Base-by-base conservation (phyloP, 2,329 filamentous ascomycete genomes). In the Cadophora luteo-olivacea region DNA sequence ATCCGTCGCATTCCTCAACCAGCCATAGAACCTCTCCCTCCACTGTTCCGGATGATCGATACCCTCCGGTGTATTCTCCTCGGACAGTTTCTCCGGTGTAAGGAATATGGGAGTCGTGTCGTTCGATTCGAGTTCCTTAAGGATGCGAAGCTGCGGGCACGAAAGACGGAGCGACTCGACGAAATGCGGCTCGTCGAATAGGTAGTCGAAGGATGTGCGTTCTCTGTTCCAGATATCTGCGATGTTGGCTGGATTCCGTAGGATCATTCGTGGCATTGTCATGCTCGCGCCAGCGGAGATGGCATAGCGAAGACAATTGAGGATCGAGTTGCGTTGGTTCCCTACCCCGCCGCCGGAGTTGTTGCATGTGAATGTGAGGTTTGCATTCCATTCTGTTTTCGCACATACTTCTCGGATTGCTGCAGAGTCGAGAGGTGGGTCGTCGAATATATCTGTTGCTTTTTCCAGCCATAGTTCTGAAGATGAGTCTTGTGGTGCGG, bases 261-360 rank as follows among this genome's bases (percentile, higher is more conserved):
- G 36, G 1, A 70, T 60, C 32, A 76, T 71, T 14, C 64, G 64
- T 2, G 75, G 74, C 54, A 73, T 33, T 1, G 71, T 70, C 25
- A 75, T 36, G 8, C 64, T 68, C 8, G 68, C 75, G 25, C 75
- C 75, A n/a, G 74, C 73, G 19, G 69, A 70, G 60, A 77, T 77
- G 24, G 73, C 68, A 68, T 76, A 76, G 7, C 76, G 69, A 16
- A 77, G 68, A 61, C 76, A 77, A 51, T 73, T 75, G 33, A 77
- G 66, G 33, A 77, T 72, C 45, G 73, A 75, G 63, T 77, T 78
- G 25, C 75, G 74, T 29, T 77, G 66, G 58, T 76, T 77, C 9
- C 75, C 74, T 14, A 78, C 68, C 8, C 76, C 76, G 38, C 75
- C 75, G n/a, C 69, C 67, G 33, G 70, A 72, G 36, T 74, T 68